Base-by-base conservation (phyloP, 345 rosid genomes). In the Syzygium grande region DNA sequence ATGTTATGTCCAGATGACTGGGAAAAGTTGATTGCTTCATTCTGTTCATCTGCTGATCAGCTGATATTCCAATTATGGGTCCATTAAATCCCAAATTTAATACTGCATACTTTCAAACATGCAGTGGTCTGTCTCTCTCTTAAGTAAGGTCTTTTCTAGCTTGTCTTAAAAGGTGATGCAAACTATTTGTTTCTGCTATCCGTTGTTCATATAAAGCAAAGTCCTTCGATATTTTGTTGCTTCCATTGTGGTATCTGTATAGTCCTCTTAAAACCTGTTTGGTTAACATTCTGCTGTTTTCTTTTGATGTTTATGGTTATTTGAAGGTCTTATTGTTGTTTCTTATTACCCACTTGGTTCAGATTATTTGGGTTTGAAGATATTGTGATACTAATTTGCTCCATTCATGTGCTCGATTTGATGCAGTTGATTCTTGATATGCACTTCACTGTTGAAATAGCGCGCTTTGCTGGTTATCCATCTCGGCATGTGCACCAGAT, bases 381-480 rank as follows among this genome's bases (percentile, higher is more conserved):
- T 51, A 84, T 14, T 10, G 14, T 2, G 85, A n/a, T 51, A 34
- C 80, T 68, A 84, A 84, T 17, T 58, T 51, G 21, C 51, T 79
- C 43, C 3, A 55, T 52, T 68, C 38, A 87, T 55, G 86, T 68
- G 80, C 25, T 68, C 1, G 85, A 87, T 63, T 88, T 87, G 83
- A 90, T 92, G 90, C 98, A 96, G 99, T 93, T 98, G 88, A 96
- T 98, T 85, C 98, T 98, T 27, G 99, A 98, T 89, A 98, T 98
- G 99, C 98, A 96, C 90, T 98, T 98, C 92, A 98, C 99, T 34
- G 98, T 98, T 65, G 99, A 98, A 93, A 96, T 98, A 88, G 99
- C 99, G 5, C 94, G 97, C 78, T 98, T 94, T 85, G 99, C 99
- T 29, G 99, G 99, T 25, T 98, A 96, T 90, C 99, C 98, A 46